Percentiles rank a stretch among this genome's conserved stretches.
Conservation (phyloP, 495 filamentous ascomycete species). For the Rhizodiscina lignyota region DNA sequence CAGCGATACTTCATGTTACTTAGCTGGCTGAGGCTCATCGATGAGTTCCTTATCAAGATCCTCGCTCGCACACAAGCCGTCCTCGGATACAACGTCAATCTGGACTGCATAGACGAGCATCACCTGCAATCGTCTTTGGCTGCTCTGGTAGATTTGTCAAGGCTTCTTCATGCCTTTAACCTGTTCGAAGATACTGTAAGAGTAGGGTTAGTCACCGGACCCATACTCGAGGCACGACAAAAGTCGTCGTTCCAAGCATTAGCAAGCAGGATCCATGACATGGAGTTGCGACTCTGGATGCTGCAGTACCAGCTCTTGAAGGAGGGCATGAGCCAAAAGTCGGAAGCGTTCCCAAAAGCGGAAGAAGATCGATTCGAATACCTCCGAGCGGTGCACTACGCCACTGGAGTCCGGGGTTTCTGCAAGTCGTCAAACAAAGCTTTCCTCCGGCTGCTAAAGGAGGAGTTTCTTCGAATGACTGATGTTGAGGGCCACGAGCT, state of each 20-base stretch:
- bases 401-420: conserved; percentile 68
- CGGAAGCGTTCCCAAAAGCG: conserved; percentile 38
- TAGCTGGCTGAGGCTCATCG: conserved; percentile 57
- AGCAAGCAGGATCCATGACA: conserved; percentile 62
- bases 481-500: conserved; percentile 25
- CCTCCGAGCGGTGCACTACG: conserved; percentile 63
- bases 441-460: conserved; percentile 76
- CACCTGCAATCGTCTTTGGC: conserved; percentile 54
- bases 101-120: conserved; percentile 71
- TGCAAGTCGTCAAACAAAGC: conserved; percentile 74
- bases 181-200: conserved; percentile 69
- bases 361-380: conserved; percentile 57
- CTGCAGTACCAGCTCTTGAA: conserved; percentile 59
- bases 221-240: conserved; percentile 16
- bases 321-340: conserved; percentile 53
- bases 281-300: conserved; percentile 79
- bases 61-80: conserved; percentile 22
- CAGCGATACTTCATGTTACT: conserved; percentile 52
- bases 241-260: conserved; percentile 12
- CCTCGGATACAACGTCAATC: too few species aligned
- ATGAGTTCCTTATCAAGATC: conserved; percentile 53
- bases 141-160: conserved; percentile 46
- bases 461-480: conserved; percentile 34
- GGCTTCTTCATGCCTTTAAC: conserved; percentile 59
- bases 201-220: conserved; percentile 42